phyloP scores from a whole-genome alignment of 2,329 filamentous ascomycete species.

The Pseudocercospora musae region DNA sequence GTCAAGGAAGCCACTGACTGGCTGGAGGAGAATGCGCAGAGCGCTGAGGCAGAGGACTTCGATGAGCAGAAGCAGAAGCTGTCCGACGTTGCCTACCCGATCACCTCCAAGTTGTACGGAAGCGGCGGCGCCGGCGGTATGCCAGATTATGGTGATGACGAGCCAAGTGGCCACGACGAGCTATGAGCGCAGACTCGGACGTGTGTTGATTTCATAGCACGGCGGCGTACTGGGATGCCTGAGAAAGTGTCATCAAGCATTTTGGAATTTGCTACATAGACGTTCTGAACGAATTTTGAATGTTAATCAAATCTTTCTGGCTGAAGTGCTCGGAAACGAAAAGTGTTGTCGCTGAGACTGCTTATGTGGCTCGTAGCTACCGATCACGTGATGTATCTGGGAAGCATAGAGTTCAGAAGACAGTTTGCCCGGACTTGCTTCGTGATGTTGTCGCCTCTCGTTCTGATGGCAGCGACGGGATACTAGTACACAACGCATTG shows the following conservation, averaged over 20 bases:
- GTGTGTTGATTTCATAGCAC: constrained; percentile 12
- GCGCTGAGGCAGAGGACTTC: constrained; percentile 87
- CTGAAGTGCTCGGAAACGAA: background rate
- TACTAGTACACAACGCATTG: background rate
- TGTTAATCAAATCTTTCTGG: background rate
- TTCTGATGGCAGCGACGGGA: background rate
- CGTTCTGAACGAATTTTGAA: background rate
- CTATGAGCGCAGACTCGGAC: constrained; percentile 35
- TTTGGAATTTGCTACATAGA: constrained; percentile 22
- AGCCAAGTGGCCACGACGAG: constrained; percentile 49
- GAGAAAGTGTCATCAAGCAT: constrained; percentile 5
- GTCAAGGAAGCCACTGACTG: constrained; percentile 97
- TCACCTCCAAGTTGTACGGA: constrained; percentile 94
- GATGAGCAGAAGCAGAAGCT: constrained; percentile 99
- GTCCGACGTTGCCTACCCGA: constrained; percentile 92
- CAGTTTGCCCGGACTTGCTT: background rate
- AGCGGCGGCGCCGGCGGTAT: constrained; percentile 55
- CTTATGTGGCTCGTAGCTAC: too few relatives aligned
- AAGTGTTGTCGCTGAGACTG: too few relatives aligned
- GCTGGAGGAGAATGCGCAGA: constrained; percentile 90
- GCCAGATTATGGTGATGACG: constrained; percentile 63
- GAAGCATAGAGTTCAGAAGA: background rate
- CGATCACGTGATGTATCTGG: background rate
- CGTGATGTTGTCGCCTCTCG: background rate
- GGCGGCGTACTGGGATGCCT: constrained; percentile 9